Evolutionary conservation across 345 rosid genomes (phyloP), one percentile per base, ranked within the genome.

Genomic region (Brassica nigra): DNA sequence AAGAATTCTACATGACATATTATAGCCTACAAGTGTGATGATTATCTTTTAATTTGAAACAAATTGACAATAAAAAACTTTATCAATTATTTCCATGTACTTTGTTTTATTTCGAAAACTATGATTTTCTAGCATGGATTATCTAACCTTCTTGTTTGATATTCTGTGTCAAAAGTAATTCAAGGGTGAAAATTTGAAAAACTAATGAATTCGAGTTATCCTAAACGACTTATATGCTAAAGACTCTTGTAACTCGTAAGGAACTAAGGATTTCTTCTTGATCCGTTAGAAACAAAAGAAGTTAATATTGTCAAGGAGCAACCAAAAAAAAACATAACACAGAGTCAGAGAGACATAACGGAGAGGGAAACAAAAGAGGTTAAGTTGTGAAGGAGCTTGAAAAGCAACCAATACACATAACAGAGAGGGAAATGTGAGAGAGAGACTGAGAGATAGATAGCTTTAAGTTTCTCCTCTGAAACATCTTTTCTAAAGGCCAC

Each of bases 401-500:
- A 49, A 18, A 29, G 12, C 55, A 27, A 11, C 27, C 27, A 10
- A 12, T 54, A 65, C 6, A 11, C 31, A 76, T 8, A 12, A 77
- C n/a, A 49, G n/a, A 29, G 44, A n/a, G 18, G 4, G 64, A 44
- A 1, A 62, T 29, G 39, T 62, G 44, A 55, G 37, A 30, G 71
- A 18, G 18, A 3, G 23, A 27, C 23, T 58, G 65, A 66, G 54
- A 52, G 66, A 34, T 55, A 68, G 68, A 9, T 16, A 34, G 12
- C 12, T 49, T 4, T 4, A 74, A 18, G n/a, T 15, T 18, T 30
- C 37, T 30, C 70, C 54, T 74, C 47, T 29, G 39, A 37, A 52
- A 34, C 58, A 23, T 14, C 14, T 6, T 9, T 5, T 37, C 77
- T 72, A 78, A 78, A 65, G n/a, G 57, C 49, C 75, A 66, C 27